phyloP scores from a whole-genome alignment of 768 basidiomycete genomes.

The Mycena amicta region DNA sequence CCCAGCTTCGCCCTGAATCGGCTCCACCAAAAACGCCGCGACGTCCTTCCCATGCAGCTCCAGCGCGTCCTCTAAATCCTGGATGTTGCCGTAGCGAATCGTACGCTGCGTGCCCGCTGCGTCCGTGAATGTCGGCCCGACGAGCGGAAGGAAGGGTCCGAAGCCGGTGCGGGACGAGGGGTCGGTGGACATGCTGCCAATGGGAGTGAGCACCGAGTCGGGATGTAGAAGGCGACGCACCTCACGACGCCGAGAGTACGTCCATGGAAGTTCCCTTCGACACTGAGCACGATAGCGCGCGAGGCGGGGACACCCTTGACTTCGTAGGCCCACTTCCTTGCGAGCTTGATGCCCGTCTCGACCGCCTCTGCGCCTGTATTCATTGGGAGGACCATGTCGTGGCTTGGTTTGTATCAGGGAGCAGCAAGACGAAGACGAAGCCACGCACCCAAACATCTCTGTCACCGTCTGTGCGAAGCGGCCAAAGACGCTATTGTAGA shows the following conservation, averaged over 20 bases:
- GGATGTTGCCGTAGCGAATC: slow-evolving; percentile 83
- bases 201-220: slow-evolving; percentile 6
- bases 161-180: slow-evolving; percentile 86
- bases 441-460: slow-evolving; percentile 67
- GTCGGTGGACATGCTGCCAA: slow-evolving; percentile 87
- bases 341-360: slow-evolving; percentile 94
- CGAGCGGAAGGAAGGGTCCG: slow-evolving; percentile 85
- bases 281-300: slow-evolving; percentile 84
- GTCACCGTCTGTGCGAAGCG: slow-evolving; percentile 87
- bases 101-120: slow-evolving; percentile 46
- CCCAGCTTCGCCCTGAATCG: slow-evolving; percentile 99
- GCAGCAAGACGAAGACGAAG: background rate
- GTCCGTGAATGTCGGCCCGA: slow-evolving; percentile 78
- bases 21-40: slow-evolving; percentile 95
- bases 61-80: slow-evolving; percentile 81
- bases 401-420: background rate
- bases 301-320: slow-evolving; percentile 82
- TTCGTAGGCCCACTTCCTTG: slow-evolving; percentile 95
- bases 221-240: slow-evolving; percentile 36
- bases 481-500: slow-evolving; percentile 92
- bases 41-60: slow-evolving; percentile 79
- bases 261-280: slow-evolving; percentile 93
- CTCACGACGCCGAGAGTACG: slow-evolving; percentile 88
- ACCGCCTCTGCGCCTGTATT: slow-evolving; percentile 99
- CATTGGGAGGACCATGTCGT: slow-evolving; percentile 88